A percentile compares a stretch with the other conserved stretches of the same genome.
These are phyloP conservation scores for Fistulinella prunicolor DNA, from an alignment of 768 basidiomycete genomes.

Conservation along the genomic window DNA sequence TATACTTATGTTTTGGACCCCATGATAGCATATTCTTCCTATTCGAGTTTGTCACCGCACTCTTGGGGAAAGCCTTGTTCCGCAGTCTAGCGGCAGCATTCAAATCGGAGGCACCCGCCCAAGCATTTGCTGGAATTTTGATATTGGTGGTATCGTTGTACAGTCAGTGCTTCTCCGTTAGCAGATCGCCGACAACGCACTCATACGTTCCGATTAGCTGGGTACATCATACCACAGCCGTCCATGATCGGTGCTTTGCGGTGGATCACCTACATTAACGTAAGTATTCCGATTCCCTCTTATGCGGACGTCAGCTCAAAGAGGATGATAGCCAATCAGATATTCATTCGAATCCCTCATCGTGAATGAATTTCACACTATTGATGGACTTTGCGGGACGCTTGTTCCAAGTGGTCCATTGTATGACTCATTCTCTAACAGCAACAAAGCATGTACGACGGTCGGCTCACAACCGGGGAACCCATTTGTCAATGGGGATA, in stretches of 20 bases:
- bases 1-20: slow-evolving; percentile 2
- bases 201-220: slow-evolving; percentile 28
- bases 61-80: slow-evolving; percentile 78
- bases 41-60: slow-evolving; percentile 52
- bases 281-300: slow-evolving; percentile 37
- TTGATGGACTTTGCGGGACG: slow-evolving; percentile 57
- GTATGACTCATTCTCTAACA: slow-evolving; percentile 51
- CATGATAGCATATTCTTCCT: slow-evolving; percentile 52
- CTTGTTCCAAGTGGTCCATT: slow-evolving; percentile 62
- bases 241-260: slow-evolving; percentile 66
- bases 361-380: slow-evolving; percentile 76
- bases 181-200: neutral
- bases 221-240: slow-evolving; percentile 57
- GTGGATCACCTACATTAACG: slow-evolving; percentile 67
- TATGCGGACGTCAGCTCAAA: neutral
- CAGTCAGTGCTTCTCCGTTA: slow-evolving; percentile 10
- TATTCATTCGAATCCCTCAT: slow-evolving; percentile 65
- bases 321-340: slow-evolving; percentile 49
- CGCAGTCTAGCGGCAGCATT: slow-evolving; percentile 61
- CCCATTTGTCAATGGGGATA: slow-evolving; percentile 55
- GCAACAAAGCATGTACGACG: slow-evolving; percentile 75
- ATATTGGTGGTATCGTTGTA: slow-evolving; percentile 56
- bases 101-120: slow-evolving; percentile 57
- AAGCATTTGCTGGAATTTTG: slow-evolving; percentile 52
- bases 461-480: slow-evolving; percentile 64